Base-by-base conservation (phyloP, 176 grass and related monocot genomes). In the Aechmea fasciata region DNA sequence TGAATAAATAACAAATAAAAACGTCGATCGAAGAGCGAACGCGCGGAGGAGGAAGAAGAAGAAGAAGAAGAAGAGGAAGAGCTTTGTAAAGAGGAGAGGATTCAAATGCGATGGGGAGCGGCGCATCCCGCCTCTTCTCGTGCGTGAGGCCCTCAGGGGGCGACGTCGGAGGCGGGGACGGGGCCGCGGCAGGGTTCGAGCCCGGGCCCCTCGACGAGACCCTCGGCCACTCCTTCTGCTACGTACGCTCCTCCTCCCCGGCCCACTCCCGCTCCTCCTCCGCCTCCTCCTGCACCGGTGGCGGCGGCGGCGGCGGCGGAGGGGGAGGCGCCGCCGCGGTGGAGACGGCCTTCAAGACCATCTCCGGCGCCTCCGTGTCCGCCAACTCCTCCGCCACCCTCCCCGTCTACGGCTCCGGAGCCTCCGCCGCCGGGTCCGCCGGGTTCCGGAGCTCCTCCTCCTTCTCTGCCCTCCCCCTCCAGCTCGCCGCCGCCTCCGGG, bases 161-260 rank as follows among this genome's bases (percentile, higher is more conserved):
- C 66, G 65, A 70, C 81, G 61, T 29, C 73, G 68, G 72, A 64
- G 69, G 15, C 63, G 24, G 77, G 17, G 77, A 50, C 66, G 65
- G 74, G 61, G 48, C 70, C 65, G 72, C 71, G 61, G 15, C 63
- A n/a, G 77, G 17, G 72, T 81, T 74, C 66, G 74, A 74, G 4
- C 71, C 75, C 50, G 77, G 78, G 24, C 84, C 82, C 66, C 77
- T 91, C 17, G 91, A 96, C 24, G 91, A 96, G 72, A 83, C 87
- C 49, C 84, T 91, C 17, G 92, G 92, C 28, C 88, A 96, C 83
- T 96, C 92, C 69, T 96, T 91, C 77, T 88, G 92, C 75, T 96
- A 91, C 78, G 74, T 84, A 3, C 48, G 68, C 24, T 72, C 73
- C 72, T 83, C 87, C 69, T 91, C 86, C 67, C 87, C 63, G 9